Evolutionary conservation across 345 rosid genomes (phyloP), one percentile per base, ranked within the genome.

Genomic region (Chamaenerion angustifolium): DNA sequence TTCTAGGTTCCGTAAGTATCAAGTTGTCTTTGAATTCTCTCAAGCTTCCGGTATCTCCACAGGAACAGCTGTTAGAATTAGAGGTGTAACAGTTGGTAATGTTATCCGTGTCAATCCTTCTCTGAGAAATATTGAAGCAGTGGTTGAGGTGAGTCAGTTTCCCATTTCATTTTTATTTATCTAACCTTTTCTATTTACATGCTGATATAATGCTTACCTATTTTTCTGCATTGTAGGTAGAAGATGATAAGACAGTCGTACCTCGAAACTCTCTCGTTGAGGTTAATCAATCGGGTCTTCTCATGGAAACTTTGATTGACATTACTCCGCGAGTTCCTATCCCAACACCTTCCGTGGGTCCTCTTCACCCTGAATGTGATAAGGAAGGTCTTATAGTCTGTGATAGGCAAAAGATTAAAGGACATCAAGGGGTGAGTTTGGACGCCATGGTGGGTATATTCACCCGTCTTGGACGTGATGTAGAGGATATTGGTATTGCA

Each of bases 221-320:
- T 51, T 16, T 40, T 13, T 48, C 47, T 27, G 11, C 45, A 48
- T 63, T 62, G 42, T 61, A 88, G 99, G 79, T 93, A 55, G 99
- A 93, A 66, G 96, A 93, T 81, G 95, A 93, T 62, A 88, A 93
- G 62, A 81, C 76, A 54, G 62, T 93, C 56, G 85, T 93, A 57
- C 99, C 97, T 8, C 84, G 63, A 63, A 93, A 93, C 72, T 79
- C 97, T 19, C 64, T 76, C 37, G 70, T 93, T 52, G 99, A 93
- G 72, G 94, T 93, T 67, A 93, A 93, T 70, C 99, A 85, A 68
- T 93, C 99, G 42, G 99, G 99, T 64, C 95, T 93, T 62, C 75
- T 88, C 12, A 87, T 88, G 96, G 96, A 93, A 67, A 88, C 99
- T 45, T 11, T 93, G 74, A 88, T 93, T 18, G 96, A 93, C 54